phyloP scores from a whole-genome alignment of 1,139 yeast species.

The Diutina scorzettiae region DNA sequence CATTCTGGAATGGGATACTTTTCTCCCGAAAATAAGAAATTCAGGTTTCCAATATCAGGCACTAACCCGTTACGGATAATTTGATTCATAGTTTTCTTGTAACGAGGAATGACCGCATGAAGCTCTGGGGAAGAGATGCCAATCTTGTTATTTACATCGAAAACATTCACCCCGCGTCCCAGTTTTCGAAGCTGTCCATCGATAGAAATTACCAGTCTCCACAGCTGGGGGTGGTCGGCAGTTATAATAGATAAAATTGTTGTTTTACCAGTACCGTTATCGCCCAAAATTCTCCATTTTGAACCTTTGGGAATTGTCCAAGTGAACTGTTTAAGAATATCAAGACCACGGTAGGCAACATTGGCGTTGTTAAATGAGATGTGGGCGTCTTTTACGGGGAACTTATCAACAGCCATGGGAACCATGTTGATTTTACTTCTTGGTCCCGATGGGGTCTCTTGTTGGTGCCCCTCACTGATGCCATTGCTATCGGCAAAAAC shows the following conservation, averaged over 20 bases:
- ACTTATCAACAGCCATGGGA: neutral
- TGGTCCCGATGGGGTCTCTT: no score
- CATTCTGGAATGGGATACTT: constrained; percentile 7
- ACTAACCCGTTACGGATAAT: constrained; percentile 66
- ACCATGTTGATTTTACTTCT: neutral
- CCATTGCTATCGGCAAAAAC: constrained; percentile 45
- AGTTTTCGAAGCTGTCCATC: constrained; percentile 60
- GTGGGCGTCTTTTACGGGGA: neutral
- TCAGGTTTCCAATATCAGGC: constrained; percentile 43
- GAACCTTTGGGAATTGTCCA: constrained; percentile 67
- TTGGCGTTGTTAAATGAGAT: constrained; percentile 54
- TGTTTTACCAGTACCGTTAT: constrained; percentile 89
- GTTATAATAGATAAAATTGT: constrained; percentile 75
- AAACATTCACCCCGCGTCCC: constrained; percentile 59
- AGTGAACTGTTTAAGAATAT: constrained; percentile 44
- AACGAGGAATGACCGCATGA: constrained; percentile 67
- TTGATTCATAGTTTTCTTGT: constrained; percentile 36
- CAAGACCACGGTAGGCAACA: constrained; percentile 52
- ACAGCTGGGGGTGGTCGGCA: constrained; percentile 94
- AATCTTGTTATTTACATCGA: constrained; percentile 65
- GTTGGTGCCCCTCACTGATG: constrained; percentile 12
- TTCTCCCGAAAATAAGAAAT: constrained; percentile 18
- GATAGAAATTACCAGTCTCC: constrained; percentile 61
- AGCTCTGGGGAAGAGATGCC: constrained; percentile 90
- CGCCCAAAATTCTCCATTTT: constrained; percentile 82